phyloP scores from a whole-genome alignment of 768 basidiomycete species.

The Tricholomella constricta region DNA sequence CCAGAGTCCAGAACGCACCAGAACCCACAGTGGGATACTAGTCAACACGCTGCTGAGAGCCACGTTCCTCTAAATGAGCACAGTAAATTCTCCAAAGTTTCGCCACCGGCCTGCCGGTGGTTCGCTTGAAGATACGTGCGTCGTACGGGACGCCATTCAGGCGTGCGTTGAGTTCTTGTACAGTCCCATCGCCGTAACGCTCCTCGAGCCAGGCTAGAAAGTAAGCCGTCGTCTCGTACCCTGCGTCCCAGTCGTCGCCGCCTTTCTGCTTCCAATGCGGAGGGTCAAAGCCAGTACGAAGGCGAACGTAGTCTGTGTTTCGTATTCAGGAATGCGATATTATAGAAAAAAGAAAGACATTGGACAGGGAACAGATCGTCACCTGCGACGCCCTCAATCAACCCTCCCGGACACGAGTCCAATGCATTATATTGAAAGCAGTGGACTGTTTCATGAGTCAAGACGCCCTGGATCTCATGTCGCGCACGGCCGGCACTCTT shows the following conservation, averaged over 20 bases:
- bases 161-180: conserved; percentile 58
- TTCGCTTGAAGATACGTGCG: conserved; percentile 49
- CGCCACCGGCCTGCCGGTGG: conserved; percentile 53
- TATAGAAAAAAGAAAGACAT: neutral
- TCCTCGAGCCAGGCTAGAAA: conserved; percentile 73
- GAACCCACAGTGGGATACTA: no score
- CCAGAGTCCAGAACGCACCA: neutral
- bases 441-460: conserved; percentile 78
- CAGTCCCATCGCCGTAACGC: conserved; percentile 51
- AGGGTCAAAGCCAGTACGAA: conserved; percentile 56
- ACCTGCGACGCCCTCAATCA: conserved; percentile 85
- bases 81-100: conserved; percentile 64
- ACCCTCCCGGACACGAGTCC: conserved; percentile 63
- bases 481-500: conserved; percentile 40
- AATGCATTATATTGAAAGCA: conserved; percentile 72
- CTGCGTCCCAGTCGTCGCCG: conserved; percentile 68
- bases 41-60: neutral
- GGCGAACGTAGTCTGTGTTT: conserved; percentile 68
- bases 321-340: neutral
- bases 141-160: conserved; percentile 54
- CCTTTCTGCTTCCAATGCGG: conserved; percentile 67
- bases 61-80: conserved; percentile 30
- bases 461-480: conserved; percentile 71
- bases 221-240: conserved; percentile 73
- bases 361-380: conserved; percentile 5